Base-by-base conservation (phyloP, 805 yeast species). In the Metschnikowia lunata region DNA sequence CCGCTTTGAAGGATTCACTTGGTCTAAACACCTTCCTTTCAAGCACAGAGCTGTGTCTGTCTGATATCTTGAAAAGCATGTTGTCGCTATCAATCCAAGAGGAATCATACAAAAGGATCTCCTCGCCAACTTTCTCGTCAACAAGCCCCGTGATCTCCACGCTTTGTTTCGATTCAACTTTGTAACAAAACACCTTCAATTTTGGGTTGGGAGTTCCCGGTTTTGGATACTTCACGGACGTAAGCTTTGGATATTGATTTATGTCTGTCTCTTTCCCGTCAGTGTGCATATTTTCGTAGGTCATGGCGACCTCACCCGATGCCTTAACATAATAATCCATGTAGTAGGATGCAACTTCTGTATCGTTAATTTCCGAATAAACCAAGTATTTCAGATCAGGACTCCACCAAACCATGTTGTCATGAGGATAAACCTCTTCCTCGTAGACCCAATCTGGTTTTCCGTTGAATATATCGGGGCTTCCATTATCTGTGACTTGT, bases 381-480 rank as follows among this genome's bases (percentile, higher is more conserved):
- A 82, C 66, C 37, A 85, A 49, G 42, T 66, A 67, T 1, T 77
- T 59, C 50, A 82, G 85, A 49, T 80, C 79, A 1, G 84, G 82
- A 12, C 82, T 67, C 89, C 91, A 85, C 85, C 88, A 85, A 10
- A 85, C 64, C 0, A 85, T 79, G 30, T 60, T 63, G 49, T 83
- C 90, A 12, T 65, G 54, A 0, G 73, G 74, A 10, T 81, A 62
- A 1, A 86, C 86, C 55, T 86, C 95, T 57, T 86, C 95, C 59
- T 86, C 95, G 60, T 85, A 85, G 1, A 85, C 82, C 93, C 95
- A 86, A 56, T 85, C 93, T 0, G 90, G 81, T 49, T 73, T 82
- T 6, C 88, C 95, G 52, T 85, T 82, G 48, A 75, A 71, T 4
- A 84, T 65, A 13, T 72, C 63, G 0, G 49, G 56, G 10, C 74